Conservation (phyloP, 352 stramenopile genomes). For the Phytophthora cryptogea region DNA sequence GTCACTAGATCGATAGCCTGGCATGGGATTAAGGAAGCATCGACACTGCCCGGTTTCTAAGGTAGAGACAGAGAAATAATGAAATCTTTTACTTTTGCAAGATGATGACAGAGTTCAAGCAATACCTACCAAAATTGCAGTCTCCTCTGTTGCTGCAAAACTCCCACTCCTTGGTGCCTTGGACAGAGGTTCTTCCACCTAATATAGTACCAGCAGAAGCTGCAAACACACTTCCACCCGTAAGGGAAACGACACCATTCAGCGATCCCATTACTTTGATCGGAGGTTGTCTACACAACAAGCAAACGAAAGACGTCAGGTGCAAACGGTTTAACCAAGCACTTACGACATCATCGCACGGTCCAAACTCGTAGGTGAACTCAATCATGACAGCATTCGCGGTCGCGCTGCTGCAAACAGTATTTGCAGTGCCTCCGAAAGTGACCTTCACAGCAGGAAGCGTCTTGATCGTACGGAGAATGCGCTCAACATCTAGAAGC, state of each 20-base stretch:
- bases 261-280: conserved; percentile 58
- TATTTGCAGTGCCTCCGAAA: conserved; percentile 38
- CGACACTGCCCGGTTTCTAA: conserved; percentile 52
- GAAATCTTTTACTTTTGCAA: not conserved
- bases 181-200: conserved; percentile 49
- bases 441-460: conserved; percentile 54
- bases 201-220: conserved; percentile 46
- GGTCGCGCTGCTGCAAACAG: conserved; percentile 45
- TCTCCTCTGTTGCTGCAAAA: conserved; percentile 89
- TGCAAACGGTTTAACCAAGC: not conserved
- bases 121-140: conserved; percentile 65
- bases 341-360: conserved; percentile 37
- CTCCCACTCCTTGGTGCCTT: conserved; percentile 90
- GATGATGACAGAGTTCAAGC: not conserved
- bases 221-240: conserved; percentile 56
- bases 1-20: conserved; percentile 80
- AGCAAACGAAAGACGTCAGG: conserved; percentile 10
- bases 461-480: conserved; percentile 45
- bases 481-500: conserved; percentile 47
- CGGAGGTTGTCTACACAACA: conserved; percentile 47
- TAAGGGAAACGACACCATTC: conserved; percentile 40
- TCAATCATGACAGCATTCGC: conserved; percentile 67
- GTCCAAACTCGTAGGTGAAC: conserved; percentile 61
- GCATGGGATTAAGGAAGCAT: conserved; percentile 73
- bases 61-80: not conserved